These are phyloP conservation scores for Begonia peltatifolia DNA, from an alignment of 306 rosid species.

Conservation along the genomic window DNA sequence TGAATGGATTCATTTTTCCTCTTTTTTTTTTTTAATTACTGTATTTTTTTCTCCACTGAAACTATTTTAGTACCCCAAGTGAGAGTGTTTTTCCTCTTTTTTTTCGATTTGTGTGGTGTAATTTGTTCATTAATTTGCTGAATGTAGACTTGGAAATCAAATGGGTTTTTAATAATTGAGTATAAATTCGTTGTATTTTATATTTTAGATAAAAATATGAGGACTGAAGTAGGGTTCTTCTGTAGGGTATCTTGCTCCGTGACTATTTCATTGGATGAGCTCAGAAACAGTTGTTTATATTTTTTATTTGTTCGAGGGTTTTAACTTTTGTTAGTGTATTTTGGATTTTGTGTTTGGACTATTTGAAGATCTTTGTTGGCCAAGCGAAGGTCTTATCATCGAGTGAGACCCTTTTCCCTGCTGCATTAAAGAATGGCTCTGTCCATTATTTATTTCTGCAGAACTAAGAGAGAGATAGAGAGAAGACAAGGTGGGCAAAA, in stretches of 20 bases:
- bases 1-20: slow-evolving; percentile 6
- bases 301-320: background rate
- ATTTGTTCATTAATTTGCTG: slow-evolving; percentile 5
- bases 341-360: slow-evolving; percentile 52
- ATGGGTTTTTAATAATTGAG: background rate
- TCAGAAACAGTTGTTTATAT: slow-evolving; percentile 9
- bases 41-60: background rate
- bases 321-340: slow-evolving; percentile 10
- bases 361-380: slow-evolving; percentile 23
- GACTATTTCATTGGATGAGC: slow-evolving; percentile 14
- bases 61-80: slow-evolving; percentile 1
- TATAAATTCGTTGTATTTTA: background rate
- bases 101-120: background rate
- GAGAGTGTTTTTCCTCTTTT: slow-evolving; percentile 1
- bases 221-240: background rate
- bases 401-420: background rate
- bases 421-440: slow-evolving; percentile 24
- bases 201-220: background rate
- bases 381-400: slow-evolving; percentile 14
- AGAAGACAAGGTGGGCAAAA: background rate
- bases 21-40: background rate
- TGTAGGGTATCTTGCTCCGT: background rate
- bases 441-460: slow-evolving; percentile 11
- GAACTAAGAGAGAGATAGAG: slow-evolving; percentile 4
- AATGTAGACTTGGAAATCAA: slow-evolving; percentile 1